These are phyloP conservation scores for Serpula lacrymans DNA, from an alignment of 768 basidiomycete species.

Conservation along the genomic window DNA sequence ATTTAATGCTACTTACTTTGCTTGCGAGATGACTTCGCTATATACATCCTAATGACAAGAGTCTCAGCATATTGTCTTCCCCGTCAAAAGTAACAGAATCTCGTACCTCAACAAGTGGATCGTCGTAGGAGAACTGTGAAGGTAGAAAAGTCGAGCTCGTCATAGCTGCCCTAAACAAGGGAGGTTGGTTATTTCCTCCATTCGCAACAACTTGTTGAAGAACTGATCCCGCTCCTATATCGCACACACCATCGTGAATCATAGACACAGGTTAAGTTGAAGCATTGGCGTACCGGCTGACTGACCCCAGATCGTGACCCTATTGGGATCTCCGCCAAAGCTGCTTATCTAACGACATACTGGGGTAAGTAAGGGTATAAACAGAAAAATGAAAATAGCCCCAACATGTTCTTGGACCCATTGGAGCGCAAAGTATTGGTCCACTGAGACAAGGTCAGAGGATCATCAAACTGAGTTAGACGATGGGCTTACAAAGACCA, in stretches of 20 bases:
- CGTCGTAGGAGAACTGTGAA: constrained; percentile 32
- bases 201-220: constrained; percentile 32
- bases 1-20: not conserved
- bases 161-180: constrained; percentile 30
- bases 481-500: constrained; percentile 27
- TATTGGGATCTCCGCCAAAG: constrained; percentile 30
- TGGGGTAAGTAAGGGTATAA: not conserved
- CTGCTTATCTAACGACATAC: constrained; percentile 19
- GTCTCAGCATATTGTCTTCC: too few relatives aligned
- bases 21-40: not conserved
- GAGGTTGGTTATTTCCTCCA: constrained; percentile 29
- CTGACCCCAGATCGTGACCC: constrained; percentile 36
- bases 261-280: not conserved
- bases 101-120: constrained; percentile 23
- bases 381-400: not conserved
- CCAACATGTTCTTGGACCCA: constrained; percentile 36
- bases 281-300: constrained; percentile 19
- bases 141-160: constrained; percentile 29
- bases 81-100: not conserved
- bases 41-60: not conserved
- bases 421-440: constrained; percentile 30
- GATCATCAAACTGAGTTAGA: not conserved
- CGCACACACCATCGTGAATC: not conserved
- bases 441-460: constrained; percentile 22
- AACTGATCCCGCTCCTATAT: constrained; percentile 30